Evolutionary conservation across 1,284 basidiomycete species (phyloP).

Genomic region (Singerocomus inundabilis): DNA sequence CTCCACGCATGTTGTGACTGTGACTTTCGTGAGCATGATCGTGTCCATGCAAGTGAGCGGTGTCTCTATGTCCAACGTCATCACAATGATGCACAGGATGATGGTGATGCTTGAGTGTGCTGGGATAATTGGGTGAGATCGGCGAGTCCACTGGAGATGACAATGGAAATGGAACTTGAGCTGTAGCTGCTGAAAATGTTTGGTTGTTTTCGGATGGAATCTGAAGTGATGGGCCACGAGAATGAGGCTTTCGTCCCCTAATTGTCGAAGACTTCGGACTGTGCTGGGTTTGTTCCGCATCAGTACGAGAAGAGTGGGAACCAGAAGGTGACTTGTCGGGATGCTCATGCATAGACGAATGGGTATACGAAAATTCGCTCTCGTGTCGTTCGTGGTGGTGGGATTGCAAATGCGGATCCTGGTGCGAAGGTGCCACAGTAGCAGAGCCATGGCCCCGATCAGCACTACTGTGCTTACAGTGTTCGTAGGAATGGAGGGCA

Average conservation of each 20-base stretch:
- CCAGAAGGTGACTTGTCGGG: slow-evolving; percentile 34
- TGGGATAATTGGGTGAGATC: slow-evolving; percentile 35
- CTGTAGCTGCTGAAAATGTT: slow-evolving; percentile 72
- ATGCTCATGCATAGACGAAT: slow-evolving; percentile 20
- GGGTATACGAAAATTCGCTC: slow-evolving; percentile 16
- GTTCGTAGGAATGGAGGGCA: slow-evolving; percentile 10
- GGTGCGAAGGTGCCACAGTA: slow-evolving; percentile 16
- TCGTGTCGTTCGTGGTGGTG: slow-evolving; percentile 16
- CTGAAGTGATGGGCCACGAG: slow-evolving; percentile 34
- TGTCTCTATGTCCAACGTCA: slow-evolving; percentile 45
- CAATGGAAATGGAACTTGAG: slow-evolving; percentile 61
- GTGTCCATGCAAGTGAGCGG: slow-evolving; percentile 40
- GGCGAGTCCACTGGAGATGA: slow-evolving; percentile 35
- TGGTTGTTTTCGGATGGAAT: slow-evolving; percentile 22
- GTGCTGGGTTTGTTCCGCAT: slow-evolving; percentile 8
- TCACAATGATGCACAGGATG: slow-evolving; percentile 35
- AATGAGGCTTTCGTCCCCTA: slow-evolving; percentile 34
- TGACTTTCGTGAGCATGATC: slow-evolving; percentile 72
- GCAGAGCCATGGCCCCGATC: slow-evolving; percentile 9
- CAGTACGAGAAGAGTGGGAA: slow-evolving; percentile 23
- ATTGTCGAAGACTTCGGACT: slow-evolving; percentile 18
- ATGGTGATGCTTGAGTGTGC: slow-evolving; percentile 33
- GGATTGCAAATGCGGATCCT: slow-evolving; percentile 31
- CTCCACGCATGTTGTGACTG: slow-evolving; percentile 99
- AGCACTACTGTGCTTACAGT: slow-evolving; percentile 15